Conservation (phyloP, 2,329 filamentous ascomycete genomes). For the Pezicula neosporulosa region DNA sequence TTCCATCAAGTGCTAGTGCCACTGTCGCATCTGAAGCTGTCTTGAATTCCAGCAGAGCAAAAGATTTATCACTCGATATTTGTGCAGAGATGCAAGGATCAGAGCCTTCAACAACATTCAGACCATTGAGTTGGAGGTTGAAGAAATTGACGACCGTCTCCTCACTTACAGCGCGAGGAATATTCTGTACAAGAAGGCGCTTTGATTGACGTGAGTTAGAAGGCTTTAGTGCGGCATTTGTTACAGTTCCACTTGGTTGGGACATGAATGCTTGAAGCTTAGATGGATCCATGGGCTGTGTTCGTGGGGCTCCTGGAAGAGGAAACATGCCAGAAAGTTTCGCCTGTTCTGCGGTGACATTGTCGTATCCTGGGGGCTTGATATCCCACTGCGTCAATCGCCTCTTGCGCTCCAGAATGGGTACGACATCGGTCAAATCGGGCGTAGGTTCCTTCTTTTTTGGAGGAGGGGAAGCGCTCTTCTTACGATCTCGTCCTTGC, state of each 20-base stretch:
- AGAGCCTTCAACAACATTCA: conserved; percentile 81
- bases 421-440: conserved; percentile 82
- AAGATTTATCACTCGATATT: conserved; percentile 72
- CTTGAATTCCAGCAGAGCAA: conserved; percentile 90
- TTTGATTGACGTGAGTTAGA: conserved; percentile 93
- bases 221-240: conserved; percentile 78
- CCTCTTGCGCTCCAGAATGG: conserved; percentile 81
- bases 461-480: conserved; percentile 73
- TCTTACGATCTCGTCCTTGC: conserved; percentile 45
- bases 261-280: conserved; percentile 96
- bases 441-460: conserved; percentile 96
- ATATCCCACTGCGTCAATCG: conserved; percentile 99
- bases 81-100: conserved; percentile 86
- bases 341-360: conserved; percentile 95
- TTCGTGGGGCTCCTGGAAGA: conserved; percentile 87
- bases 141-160: conserved; percentile 81
- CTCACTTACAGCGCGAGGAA: conserved; percentile 70
- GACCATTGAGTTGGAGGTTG: conserved; percentile 93
- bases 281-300: conserved; percentile 91
- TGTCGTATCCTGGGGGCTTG: conserved; percentile 96
- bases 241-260: conserved; percentile 68
- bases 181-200: conserved; percentile 82
- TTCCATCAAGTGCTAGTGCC: conserved; percentile 84
- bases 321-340: conserved; percentile 99
- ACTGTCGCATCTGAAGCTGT: conserved; percentile 84